A percentile compares a stretch with the other conserved stretches of the same genome.
phyloP scores from a whole-genome alignment of 768 basidiomycete species.

The Tephrocybe rancida region DNA sequence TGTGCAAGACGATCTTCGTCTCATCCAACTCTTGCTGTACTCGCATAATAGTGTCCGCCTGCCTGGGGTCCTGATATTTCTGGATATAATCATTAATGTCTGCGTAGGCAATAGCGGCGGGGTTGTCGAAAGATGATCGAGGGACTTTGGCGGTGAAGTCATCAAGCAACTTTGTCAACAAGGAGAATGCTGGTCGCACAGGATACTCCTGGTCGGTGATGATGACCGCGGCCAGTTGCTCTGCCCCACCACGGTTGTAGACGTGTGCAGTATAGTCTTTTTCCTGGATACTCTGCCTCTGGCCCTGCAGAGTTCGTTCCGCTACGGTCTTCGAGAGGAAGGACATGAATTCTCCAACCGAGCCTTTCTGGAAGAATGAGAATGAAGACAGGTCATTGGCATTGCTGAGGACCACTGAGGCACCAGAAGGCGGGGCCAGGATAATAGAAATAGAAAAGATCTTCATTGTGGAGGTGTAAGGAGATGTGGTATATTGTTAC shows the following conservation, averaged over 20 bases:
- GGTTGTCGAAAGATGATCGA: slow-evolving; percentile 65
- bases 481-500: no score
- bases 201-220: slow-evolving; percentile 97
- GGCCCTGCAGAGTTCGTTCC: slow-evolving; percentile 83
- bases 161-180: slow-evolving; percentile 90
- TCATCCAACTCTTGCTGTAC: slow-evolving; percentile 98
- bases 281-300: slow-evolving; percentile 93
- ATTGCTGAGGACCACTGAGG: slow-evolving; percentile 63
- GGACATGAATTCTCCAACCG: slow-evolving; percentile 88
- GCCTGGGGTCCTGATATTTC: slow-evolving; percentile 96
- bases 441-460: slow-evolving; percentile 80
- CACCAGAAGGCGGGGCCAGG: slow-evolving; percentile 65
- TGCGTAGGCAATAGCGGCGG: slow-evolving; percentile 73
- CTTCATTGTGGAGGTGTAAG: slow-evolving; percentile 71
- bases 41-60: slow-evolving; percentile 98
- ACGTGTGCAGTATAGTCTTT: slow-evolving; percentile 92
- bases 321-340: slow-evolving; percentile 94
- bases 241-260: slow-evolving; percentile 87
- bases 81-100: slow-evolving; percentile 75
- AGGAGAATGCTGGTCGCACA: slow-evolving; percentile 93
- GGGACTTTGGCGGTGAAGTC: slow-evolving; percentile 87
- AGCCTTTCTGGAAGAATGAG: slow-evolving; percentile 90
- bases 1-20: slow-evolving; percentile 99
- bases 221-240: slow-evolving; percentile 85
- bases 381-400: slow-evolving; percentile 87